Conservation (phyloP, 2,329 filamentous ascomycete genomes). For the Penicillium sumatraense region DNA sequence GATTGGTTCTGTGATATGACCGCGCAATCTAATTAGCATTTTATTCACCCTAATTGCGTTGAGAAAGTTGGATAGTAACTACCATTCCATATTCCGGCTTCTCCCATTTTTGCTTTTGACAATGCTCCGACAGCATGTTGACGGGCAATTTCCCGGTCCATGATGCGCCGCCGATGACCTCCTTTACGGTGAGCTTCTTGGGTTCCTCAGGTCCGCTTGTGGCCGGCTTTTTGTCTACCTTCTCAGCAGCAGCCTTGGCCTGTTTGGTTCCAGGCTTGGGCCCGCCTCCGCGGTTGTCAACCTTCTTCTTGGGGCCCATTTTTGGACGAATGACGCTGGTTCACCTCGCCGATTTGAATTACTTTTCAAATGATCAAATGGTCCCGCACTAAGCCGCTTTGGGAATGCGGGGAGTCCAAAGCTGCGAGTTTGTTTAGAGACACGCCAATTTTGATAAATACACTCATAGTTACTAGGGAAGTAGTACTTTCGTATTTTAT, state of each 20-base stretch:
- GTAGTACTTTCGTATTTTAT: too few species aligned
- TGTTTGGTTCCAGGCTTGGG: slow-evolving; percentile 47
- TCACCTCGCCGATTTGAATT: not conserved
- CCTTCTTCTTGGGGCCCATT: slow-evolving; percentile 50
- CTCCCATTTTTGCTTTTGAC: slow-evolving; percentile 94
- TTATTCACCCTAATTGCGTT: not conserved
- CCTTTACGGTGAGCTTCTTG: slow-evolving; percentile 67
- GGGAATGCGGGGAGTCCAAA: slow-evolving; percentile 27
- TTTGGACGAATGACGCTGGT: slow-evolving; percentile 10
- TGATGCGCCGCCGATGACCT: slow-evolving; percentile 89
- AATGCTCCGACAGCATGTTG: slow-evolving; percentile 91
- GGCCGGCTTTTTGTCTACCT: slow-evolving; percentile 35
- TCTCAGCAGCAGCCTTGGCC: slow-evolving; percentile 45
- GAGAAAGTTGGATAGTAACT: slow-evolving; percentile 14
- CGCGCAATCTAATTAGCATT: not conserved
- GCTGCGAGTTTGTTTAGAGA: not conserved
- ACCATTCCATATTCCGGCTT: slow-evolving; percentile 89
- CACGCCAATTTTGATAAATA: not conserved
- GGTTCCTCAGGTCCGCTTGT: slow-evolving; percentile 47
- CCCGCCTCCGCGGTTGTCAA: slow-evolving; percentile 39
- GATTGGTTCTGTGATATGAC: slow-evolving; percentile 60
- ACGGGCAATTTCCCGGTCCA: slow-evolving; percentile 98
- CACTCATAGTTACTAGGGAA: too few species aligned
- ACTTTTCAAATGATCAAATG: slow-evolving; percentile 24
- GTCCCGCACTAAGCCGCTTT: slow-evolving; percentile 39